Conservation (phyloP, 73 alveolate genomes). For the Urostyla sp. region DNA sequence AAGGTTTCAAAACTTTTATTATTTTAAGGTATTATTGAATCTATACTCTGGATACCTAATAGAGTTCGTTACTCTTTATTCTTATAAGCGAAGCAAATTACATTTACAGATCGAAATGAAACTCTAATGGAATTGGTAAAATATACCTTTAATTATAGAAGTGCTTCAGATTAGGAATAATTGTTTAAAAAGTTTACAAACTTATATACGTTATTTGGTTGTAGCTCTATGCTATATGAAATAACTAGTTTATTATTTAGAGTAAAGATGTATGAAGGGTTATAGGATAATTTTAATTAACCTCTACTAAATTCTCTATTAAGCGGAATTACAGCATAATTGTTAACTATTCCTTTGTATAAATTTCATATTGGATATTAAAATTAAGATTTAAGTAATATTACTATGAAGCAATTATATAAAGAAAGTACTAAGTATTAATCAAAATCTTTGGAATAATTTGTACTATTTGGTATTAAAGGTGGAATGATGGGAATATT, state of each 20-base stretch:
- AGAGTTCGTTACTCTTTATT: slow-evolving; percentile 3
- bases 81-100: neutral
- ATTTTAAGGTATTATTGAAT: neutral
- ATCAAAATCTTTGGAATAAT: neutral
- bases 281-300: neutral
- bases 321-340: slow-evolving; percentile 8
- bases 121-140: slow-evolving; percentile 13
- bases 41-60: slow-evolving; percentile 17
- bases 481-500: slow-evolving; percentile 27
- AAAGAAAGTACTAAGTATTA: neutral
- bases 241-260: neutral
- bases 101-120: neutral
- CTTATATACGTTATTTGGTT: neutral
- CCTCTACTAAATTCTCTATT: neutral
- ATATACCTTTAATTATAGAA: slow-evolving; percentile 1
- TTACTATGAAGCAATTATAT: neutral
- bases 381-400: slow-evolving; percentile 5
- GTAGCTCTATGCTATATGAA: slow-evolving; percentile 19
- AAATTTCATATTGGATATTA: slow-evolving; percentile 11
- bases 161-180: neutral
- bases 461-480: neutral
- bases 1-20: neutral
- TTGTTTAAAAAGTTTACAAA: neutral
- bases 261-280: neutral
- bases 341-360: neutral